Conservation (phyloP, 1,284 basidiomycete species). For the Fomitopsis schrenkii region DNA sequence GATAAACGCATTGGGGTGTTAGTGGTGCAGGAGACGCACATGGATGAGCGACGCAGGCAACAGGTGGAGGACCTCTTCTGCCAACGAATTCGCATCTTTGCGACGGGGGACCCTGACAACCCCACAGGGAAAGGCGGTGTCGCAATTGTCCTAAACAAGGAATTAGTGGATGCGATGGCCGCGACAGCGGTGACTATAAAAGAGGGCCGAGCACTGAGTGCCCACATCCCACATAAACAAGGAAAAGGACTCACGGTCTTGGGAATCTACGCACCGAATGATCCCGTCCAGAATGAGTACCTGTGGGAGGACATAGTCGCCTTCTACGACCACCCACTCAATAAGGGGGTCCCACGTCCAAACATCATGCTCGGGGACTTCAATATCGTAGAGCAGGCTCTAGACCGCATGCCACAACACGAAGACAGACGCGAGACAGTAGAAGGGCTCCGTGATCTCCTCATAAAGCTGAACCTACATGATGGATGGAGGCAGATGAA, state of each 20-base stretch:
- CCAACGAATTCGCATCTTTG: constrained; percentile 9
- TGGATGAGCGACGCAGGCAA: not conserved
- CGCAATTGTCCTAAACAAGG: constrained; percentile 33
- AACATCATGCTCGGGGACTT: constrained; percentile 12
- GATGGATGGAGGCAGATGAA: not conserved
- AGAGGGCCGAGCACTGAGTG: not conserved
- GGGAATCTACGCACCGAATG: constrained; percentile 11
- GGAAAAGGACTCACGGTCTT: not conserved
- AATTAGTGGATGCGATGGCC: not conserved
- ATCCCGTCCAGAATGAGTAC: not conserved
- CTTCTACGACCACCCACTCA: not conserved
- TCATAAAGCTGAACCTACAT: not conserved
- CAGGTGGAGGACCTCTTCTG: constrained; percentile 10
- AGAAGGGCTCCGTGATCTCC: not conserved
- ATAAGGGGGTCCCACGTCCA: not conserved
- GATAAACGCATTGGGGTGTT: constrained; percentile 21
- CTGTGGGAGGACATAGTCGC: not conserved
- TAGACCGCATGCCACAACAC: not conserved
- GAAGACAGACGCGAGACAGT: not conserved
- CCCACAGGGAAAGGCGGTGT: constrained; percentile 19
- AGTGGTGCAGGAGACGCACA: constrained; percentile 27
- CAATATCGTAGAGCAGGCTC: constrained; percentile 6
- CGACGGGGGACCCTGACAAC: not conserved
- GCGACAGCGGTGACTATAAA: not conserved
- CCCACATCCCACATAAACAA: not conserved